Evolutionary conservation across 192 early-diverging fungal species (phyloP), one percentile per base, ranked within the genome.

Genomic region (Kappamyces sp.): DNA sequence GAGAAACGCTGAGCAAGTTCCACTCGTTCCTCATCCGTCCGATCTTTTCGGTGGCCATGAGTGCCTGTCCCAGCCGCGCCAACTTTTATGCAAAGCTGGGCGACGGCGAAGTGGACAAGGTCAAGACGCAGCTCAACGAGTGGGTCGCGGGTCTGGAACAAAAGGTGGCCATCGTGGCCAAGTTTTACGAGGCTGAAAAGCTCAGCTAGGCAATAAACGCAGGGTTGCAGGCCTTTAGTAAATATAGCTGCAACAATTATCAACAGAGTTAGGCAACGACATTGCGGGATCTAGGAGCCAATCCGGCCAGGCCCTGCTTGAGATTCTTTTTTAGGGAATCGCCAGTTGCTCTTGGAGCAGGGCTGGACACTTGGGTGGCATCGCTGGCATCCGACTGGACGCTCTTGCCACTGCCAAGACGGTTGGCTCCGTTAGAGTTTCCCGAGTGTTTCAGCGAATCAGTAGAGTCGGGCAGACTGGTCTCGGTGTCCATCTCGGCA

Each of bases 1-100:
- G 65, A 62, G 46, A 31, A 23, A 74, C 74, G 12, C 50, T 79
- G 32, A 60, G 64, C 13, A 66, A 71, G 47, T 66, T 65, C 60
- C 77, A 79, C 64, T 69, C 51, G 37, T 79, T 79, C 51, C 44
- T 79, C 57, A 58, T 79, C 43, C 63, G 74, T 12, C 74, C 74
- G n/a, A 70, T 79, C n/a, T 76, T 79, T 53, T 60, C 74, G 49
- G 69, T 90, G 44, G 90, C 88, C 5, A 96, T 98, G 93, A 84
- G 84, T 65, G 90, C 90, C 7, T 96, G 93, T 71, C 95, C 95
- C 23, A 80, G 83, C 62, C 90, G 93, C 51, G 80, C 79, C 41
- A 85, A 87, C 59, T 96, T 98, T 72, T 98, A 92, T 69, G 76
- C 74, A 34, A 91, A 89, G 70, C 74, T 98, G 31, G 87, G 88